Evolutionary conservation across 176 grass and related monocot species (phyloP).

Genomic region (Raddia distichophylla): DNA sequence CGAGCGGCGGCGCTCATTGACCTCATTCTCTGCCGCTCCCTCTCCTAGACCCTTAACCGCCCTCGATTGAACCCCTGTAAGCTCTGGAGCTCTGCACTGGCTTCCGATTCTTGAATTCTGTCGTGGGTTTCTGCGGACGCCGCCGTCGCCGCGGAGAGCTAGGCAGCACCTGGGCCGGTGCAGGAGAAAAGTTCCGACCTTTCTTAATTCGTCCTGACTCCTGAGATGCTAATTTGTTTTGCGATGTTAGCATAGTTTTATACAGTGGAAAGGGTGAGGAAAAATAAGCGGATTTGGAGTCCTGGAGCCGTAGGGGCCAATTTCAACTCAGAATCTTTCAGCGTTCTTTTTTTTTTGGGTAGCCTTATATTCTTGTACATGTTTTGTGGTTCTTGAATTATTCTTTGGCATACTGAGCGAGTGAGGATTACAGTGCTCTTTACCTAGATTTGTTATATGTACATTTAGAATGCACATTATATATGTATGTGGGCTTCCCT

Average conservation of each 20-base stretch:
- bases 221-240: background rate
- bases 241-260: background rate
- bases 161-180: background rate
- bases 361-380: background rate
- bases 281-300: background rate
- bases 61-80: background rate
- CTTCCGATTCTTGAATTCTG: background rate
- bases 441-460: background rate
- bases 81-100: background rate
- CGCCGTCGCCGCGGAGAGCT: too few relatives aligned
- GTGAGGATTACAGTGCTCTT: background rate
- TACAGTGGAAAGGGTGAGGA: background rate
- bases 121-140: background rate
- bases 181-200: constrained; percentile 18
- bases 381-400: background rate
- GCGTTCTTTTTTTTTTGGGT: background rate
- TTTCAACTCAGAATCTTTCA: background rate
- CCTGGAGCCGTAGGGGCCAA: background rate
- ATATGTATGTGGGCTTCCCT: background rate
- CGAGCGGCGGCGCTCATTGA: background rate
- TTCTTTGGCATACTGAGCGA: constrained; percentile 18
- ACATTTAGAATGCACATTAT: background rate
- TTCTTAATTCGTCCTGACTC: background rate
- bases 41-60: background rate
- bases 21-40: background rate